These are phyloP conservation scores for Colletotrichum sp. DNA, from an alignment of 2,329 filamentous ascomycete genomes.

Conservation along the genomic window DNA sequence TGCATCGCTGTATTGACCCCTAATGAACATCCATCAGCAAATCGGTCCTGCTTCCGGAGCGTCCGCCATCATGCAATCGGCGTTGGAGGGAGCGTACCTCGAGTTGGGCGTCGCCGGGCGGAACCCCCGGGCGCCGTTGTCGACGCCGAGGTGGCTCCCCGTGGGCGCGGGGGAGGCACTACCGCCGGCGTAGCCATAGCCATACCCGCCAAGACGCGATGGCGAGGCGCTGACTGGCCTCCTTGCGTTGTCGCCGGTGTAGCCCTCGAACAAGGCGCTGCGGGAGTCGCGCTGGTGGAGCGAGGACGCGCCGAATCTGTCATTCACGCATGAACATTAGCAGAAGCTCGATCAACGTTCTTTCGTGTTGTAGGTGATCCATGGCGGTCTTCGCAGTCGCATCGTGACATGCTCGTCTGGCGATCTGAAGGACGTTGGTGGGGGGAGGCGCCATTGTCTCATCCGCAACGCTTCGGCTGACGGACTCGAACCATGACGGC, in stretches of 20 bases:
- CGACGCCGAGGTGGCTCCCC: conserved; percentile 31
- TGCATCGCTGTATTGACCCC: conserved; percentile 90
- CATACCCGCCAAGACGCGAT: conserved; percentile 54
- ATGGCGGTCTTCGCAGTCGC: background rate
- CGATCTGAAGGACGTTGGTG: background rate
- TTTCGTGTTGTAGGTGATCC: background rate
- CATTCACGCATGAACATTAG: background rate
- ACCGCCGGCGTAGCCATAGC: conserved; percentile 43
- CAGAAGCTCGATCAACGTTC: background rate
- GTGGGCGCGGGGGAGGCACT: conserved; percentile 2
- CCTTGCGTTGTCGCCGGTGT: conserved; percentile 55
- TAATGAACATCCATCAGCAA: conserved; percentile 33
- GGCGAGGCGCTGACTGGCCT: conserved; percentile 51
- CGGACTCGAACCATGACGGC: background rate
- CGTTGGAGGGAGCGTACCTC: conserved; percentile 45
- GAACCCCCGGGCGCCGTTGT: conserved; percentile 46
- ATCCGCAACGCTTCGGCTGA: background rate
- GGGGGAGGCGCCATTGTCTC: background rate
- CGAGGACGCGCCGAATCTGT: conserved; percentile 69
- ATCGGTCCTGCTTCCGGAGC: background rate
- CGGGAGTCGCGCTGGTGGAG: conserved; percentile 77
- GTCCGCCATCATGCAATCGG: background rate
- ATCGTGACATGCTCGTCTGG: background rate
- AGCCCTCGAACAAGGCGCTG: conserved; percentile 77
- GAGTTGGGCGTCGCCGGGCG: conserved; percentile 75